A percentile compares a stretch with the other conserved stretches of the same genome.
Evolutionary conservation across 139 green algal species (phyloP).

Genomic region (Coccomyxa sp.): DNA sequence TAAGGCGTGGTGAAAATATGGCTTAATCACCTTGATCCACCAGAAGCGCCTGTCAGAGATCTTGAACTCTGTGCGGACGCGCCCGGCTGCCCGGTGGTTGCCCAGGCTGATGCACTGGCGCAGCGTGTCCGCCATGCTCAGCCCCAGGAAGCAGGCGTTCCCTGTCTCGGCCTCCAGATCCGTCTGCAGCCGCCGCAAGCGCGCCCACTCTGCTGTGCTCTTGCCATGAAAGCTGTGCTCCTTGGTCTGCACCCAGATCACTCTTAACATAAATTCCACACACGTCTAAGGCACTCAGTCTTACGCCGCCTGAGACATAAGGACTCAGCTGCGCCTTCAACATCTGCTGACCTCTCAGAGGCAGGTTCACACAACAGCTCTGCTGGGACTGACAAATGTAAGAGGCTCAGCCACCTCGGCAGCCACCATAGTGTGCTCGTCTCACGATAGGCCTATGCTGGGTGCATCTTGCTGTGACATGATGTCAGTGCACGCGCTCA

Average conservation of each 20-base stretch:
- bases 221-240: conserved; percentile 54
- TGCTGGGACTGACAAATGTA: too few relatives aligned
- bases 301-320: too few relatives aligned
- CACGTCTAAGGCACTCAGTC: neutral
- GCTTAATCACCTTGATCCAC: conserved; percentile 34
- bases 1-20: too few relatives aligned
- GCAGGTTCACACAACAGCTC: too few relatives aligned
- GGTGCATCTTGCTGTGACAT: too few relatives aligned
- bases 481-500: too few relatives aligned
- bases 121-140: conserved; percentile 49
- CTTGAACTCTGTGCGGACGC: conserved; percentile 26
- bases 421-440: too few relatives aligned
- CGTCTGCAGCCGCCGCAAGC: conserved; percentile 48
- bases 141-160: conserved; percentile 55
- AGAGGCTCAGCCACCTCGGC: too few relatives aligned
- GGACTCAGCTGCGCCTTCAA: too few relatives aligned
- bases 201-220: conserved; percentile 35
- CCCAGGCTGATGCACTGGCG: conserved; percentile 33
- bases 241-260: conserved; percentile 14
- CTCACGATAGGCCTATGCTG: too few relatives aligned
- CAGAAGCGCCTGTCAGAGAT: conserved; percentile 47
- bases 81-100: conserved; percentile 29
- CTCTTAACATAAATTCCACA: neutral
- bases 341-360: too few relatives aligned
- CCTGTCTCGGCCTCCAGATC: conserved; percentile 60